Percentiles rank a stretch among this genome's conserved stretches.
These are phyloP conservation scores for Backusella mclennaniae DNA, from an alignment of 192 early-diverging fungal genomes.

Conservation along the genomic window DNA sequence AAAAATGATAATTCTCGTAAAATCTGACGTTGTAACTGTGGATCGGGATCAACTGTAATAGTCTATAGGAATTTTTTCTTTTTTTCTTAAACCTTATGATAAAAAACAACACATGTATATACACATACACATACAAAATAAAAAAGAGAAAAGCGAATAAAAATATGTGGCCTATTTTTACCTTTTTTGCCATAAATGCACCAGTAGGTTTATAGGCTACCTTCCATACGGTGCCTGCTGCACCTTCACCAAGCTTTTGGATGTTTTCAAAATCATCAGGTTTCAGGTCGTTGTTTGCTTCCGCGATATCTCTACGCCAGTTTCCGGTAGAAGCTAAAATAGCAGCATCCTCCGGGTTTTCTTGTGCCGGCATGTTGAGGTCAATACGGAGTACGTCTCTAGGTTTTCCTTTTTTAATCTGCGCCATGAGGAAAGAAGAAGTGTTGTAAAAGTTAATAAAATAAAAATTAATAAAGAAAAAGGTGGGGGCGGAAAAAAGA, in stretches of 20 bases:
- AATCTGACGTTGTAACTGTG: slow-evolving; percentile 77
- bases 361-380: slow-evolving; percentile 14
- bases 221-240: slow-evolving; percentile 89
- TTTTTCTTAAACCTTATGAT: slow-evolving; percentile 6
- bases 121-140: too few relatives aligned
- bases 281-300: slow-evolving; percentile 22
- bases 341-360: slow-evolving; percentile 2
- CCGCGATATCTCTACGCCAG: slow-evolving; percentile 32
- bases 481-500: neutral
- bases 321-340: slow-evolving; percentile 15
- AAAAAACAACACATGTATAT: neutral
- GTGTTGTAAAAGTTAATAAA: neutral
- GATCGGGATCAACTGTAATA: slow-evolving; percentile 62
- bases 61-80: slow-evolving; percentile 31
- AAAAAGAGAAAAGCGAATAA: neutral
- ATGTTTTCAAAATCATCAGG: slow-evolving; percentile 76
- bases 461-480: neutral
- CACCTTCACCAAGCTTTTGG: slow-evolving; percentile 86
- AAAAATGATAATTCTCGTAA: slow-evolving; percentile 88
- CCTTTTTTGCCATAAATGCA: slow-evolving; percentile 92
- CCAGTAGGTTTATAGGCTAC: slow-evolving; percentile 70
- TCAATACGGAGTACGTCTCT: slow-evolving; percentile 13
- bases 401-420: slow-evolving; percentile 15
- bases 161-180: slow-evolving; percentile 34
- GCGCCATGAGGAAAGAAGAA: slow-evolving; percentile 13